Conservation (phyloP, 495 filamentous ascomycete species). For the Xylaria intraflava region DNA sequence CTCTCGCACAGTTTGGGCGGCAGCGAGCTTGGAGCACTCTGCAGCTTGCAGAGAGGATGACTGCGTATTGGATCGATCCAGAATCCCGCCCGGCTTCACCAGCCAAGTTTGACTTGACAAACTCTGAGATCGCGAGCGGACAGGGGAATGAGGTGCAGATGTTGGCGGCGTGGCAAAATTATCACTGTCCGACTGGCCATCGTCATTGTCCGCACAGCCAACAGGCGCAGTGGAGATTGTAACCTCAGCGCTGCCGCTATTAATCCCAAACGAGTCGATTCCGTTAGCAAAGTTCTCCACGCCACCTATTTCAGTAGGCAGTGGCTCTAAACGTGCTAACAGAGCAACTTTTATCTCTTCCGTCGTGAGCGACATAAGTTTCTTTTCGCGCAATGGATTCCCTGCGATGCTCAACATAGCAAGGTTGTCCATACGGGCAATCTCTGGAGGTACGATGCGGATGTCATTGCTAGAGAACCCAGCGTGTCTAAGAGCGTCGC, state of each 20-base stretch:
- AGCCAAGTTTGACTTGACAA: constrained; percentile 47
- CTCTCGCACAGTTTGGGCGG: constrained; percentile 40
- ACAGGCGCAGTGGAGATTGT: not conserved
- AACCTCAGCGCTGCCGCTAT: not conserved
- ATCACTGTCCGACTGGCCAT: constrained; percentile 61
- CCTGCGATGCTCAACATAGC: constrained; percentile 66
- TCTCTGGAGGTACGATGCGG: constrained; percentile 61
- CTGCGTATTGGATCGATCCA: constrained; percentile 65
- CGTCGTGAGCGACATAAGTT: constrained; percentile 69
- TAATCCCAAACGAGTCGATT: constrained; percentile 7
- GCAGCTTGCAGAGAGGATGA: constrained; percentile 48
- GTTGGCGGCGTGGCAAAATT: constrained; percentile 53
- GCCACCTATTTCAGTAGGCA: constrained; percentile 19
- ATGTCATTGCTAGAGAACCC: constrained; percentile 84
- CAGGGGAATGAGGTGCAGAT: constrained; percentile 40
- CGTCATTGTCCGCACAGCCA: constrained; percentile 28
- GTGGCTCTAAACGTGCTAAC: constrained; percentile 59
- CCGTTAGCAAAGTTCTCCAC: constrained; percentile 23
- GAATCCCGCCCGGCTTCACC: constrained; percentile 60
- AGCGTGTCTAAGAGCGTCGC: constrained; percentile 61
- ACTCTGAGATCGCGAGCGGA: constrained; percentile 36
- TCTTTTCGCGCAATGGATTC: constrained; percentile 83
- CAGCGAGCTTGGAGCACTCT: constrained; percentile 43
- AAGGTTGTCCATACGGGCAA: constrained; percentile 75
- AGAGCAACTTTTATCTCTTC: constrained; percentile 78